phyloP scores from a whole-genome alignment of 1,284 basidiomycete species.

The Boletellus deceptivus region DNA sequence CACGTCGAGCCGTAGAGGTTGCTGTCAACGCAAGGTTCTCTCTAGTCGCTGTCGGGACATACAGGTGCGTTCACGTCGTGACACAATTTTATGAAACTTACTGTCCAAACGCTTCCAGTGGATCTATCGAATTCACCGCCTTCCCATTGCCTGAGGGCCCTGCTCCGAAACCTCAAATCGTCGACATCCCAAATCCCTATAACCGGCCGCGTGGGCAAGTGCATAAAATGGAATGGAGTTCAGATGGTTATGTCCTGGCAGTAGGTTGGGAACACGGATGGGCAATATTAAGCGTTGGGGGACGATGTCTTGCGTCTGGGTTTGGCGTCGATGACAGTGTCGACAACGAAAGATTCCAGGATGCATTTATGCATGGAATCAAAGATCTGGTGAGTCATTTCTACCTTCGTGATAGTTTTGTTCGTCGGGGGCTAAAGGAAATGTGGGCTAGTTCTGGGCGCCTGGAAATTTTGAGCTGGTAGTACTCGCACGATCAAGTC shows the following conservation, averaged over 20 bases:
- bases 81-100: slow-evolving; percentile 1
- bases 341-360: slow-evolving; percentile 67
- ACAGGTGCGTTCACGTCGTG: slow-evolving; percentile 44
- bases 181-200: slow-evolving; percentile 58
- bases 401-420: not conserved
- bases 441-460: slow-evolving; percentile 73
- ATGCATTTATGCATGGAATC: slow-evolving; percentile 84
- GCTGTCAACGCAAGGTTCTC: slow-evolving; percentile 86
- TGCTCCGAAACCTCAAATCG: slow-evolving; percentile 50
- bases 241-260: slow-evolving; percentile 96
- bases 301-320: slow-evolving; percentile 77
- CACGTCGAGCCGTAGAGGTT: slow-evolving; percentile 59
- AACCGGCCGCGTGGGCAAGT: slow-evolving; percentile 70
- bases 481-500: slow-evolving; percentile 53
- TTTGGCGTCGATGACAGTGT: slow-evolving; percentile 69
- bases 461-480: slow-evolving; percentile 88
- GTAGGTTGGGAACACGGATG: slow-evolving; percentile 90
- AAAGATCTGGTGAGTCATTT: slow-evolving; percentile 53
- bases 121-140: slow-evolving; percentile 58
- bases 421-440: slow-evolving; percentile 6
- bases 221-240: slow-evolving; percentile 82
- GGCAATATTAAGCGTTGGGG: slow-evolving; percentile 90
- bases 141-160: slow-evolving; percentile 61
- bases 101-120: slow-evolving; percentile 38
- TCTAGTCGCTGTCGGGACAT: slow-evolving; percentile 79